phyloP scores from a whole-genome alignment of 2,329 filamentous ascomycete species.

The Seiridium cupressi region DNA sequence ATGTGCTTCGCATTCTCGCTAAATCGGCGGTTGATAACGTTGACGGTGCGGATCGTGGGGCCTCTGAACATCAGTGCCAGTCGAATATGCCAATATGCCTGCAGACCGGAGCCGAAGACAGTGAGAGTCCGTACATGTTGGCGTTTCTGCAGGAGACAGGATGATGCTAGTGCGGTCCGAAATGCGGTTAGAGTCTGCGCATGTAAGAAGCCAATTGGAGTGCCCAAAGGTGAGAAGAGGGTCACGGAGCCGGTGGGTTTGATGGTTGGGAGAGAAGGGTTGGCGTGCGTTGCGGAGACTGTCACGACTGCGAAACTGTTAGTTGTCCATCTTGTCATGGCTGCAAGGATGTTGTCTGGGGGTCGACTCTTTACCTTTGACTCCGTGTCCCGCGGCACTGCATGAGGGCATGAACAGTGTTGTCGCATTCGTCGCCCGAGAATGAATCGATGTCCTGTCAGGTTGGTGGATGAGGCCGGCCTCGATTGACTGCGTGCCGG shows the following conservation, averaged over 20 bases:
- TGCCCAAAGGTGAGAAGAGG: slow-evolving; percentile 62
- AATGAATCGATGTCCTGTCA: slow-evolving; percentile 47
- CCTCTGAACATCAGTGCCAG: slow-evolving; percentile 74
- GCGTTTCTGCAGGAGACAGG: slow-evolving; percentile 64
- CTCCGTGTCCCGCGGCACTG: slow-evolving; percentile 60
- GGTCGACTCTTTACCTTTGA: slow-evolving; percentile 54
- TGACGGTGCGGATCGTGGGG: slow-evolving; percentile 70
- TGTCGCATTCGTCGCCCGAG: slow-evolving; percentile 48
- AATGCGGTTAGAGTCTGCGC: slow-evolving; percentile 77
- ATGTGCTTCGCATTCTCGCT: slow-evolving; percentile 53
- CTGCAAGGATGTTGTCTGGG: not conserved
- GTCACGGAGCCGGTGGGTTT: slow-evolving; percentile 66
- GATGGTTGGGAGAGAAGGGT: slow-evolving; percentile 31
- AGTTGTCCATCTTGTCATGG: not conserved
- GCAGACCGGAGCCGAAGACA: slow-evolving; percentile 84
- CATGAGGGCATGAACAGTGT: slow-evolving; percentile 75
- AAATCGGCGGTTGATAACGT: slow-evolving; percentile 79
- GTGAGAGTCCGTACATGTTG: slow-evolving; percentile 70
- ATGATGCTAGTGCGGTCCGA: slow-evolving; percentile 71
- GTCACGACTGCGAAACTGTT: slow-evolving; percentile 54
- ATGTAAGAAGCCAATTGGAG: slow-evolving; percentile 66
- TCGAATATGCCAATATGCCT: slow-evolving; percentile 93
- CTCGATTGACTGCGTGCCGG: slow-evolving; percentile 43
- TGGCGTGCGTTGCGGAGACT: slow-evolving; percentile 42
- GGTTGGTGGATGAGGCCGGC: slow-evolving; percentile 54